Conservation (phyloP, 345 rosid species). For the Murraya koenigii region DNA sequence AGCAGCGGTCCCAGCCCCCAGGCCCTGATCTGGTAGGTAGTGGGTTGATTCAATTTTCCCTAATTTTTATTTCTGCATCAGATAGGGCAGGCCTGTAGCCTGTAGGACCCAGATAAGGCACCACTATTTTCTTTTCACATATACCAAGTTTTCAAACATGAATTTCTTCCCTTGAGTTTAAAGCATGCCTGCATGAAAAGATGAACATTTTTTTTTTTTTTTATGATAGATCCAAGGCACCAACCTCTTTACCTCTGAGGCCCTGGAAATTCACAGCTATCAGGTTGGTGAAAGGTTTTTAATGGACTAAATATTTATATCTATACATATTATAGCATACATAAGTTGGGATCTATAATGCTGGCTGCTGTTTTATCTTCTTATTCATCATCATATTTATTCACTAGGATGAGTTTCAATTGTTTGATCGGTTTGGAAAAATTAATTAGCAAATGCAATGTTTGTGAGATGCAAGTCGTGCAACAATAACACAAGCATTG, state of each 20-base stretch:
- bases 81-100: background rate
- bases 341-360: background rate
- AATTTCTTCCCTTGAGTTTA: background rate
- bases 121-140: background rate
- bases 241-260: background rate
- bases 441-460: too few relatives aligned
- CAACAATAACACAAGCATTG: too few relatives aligned
- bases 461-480: too few relatives aligned
- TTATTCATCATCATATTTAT: too few relatives aligned
- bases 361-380: background rate
- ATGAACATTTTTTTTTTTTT: background rate
- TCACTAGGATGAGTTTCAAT: too few relatives aligned
- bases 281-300: background rate
- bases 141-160: background rate
- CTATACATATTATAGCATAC: too few relatives aligned
- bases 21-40: background rate
- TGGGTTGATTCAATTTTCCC: background rate
- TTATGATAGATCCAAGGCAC: slow-evolving; percentile 6
- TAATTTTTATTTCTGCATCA: background rate
- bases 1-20: background rate
- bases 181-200: background rate
- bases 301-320: too few relatives aligned
- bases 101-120: background rate
- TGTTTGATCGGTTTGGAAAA: too few relatives aligned
- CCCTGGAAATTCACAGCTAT: background rate